Base-by-base conservation (phyloP, 257 asterid genomes). In the Henckelia pumila region DNA sequence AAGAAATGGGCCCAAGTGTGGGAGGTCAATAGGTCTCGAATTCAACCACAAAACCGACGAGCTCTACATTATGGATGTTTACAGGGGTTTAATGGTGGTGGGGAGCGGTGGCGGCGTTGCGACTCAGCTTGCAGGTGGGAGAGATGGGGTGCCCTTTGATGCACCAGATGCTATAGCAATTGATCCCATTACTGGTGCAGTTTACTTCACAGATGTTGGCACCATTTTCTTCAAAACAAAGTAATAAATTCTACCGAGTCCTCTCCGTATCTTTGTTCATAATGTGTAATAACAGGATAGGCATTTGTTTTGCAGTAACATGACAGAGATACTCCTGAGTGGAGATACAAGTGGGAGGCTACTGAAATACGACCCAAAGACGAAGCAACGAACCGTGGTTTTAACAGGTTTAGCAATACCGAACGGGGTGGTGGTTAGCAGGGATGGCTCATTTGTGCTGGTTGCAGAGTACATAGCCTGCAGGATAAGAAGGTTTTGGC, bases 191-290 rank as follows among this genome's bases (percentile, higher is more conserved):
- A 72, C 72, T 0, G 89, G 89, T 22, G 63, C 59, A 0, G 77
- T 81, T 61, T 87, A 81, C 33, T 79, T 72, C 68, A 73, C 84
- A 1, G 91, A 87, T 63, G 17, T 83, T 49, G 87, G 95, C 65
- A 8, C 72, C 50, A 78, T 80, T 37, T 69, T 76, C 67, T 64
- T 57, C 1, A 66, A 29, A 56, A 61, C 64, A 70, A 73, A n/a
- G 84, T n/a, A n/a, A n/a, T 72, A 76, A 56, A 23, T 32, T 7
- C 24, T 56, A 40, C 2, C n/a, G 4, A 13, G 50, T 32, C 50
- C 59, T 35, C 22, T 50, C 40, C 3, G 4, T 66, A 56, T 23
- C 32, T 19, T 52, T 28, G 5, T 30, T 66, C 25, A 61, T 33
- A 6, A n/a, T 40, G 50, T 40, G 6, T 40, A 40, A 17, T 40